Evolutionary conservation across 1,284 basidiomycete species (phyloP), one percentile per base, ranked within the genome.

Genomic region (Cystobasidiaceae sp.): DNA sequence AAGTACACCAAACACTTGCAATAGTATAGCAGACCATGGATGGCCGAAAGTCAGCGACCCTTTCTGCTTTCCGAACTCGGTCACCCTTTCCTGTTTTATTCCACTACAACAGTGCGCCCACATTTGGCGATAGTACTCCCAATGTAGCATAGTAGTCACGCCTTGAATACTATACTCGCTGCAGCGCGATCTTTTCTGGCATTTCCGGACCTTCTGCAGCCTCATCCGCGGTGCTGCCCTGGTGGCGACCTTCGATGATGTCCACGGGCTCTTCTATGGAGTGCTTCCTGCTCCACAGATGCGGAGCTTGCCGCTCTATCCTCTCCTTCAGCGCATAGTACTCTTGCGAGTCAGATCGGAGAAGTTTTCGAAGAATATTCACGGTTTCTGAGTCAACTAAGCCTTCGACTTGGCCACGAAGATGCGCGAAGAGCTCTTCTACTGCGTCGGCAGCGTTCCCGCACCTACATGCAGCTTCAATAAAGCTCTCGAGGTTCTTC

Each of bases 401-500:
- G 17, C 19, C 54, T 11, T 39, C 28, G 5, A 34, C 44, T 19
- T 46, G 43, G 27, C 25, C 23, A 19, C 34, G 28, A 86, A 92
- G 89, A 67, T 87, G 82, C 58, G 82, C 68, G 68, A 86, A 86
- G 17, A 87, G 80, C 19, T 84, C 79, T 72, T 82, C 81, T 33
- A 85, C 74, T 0, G 90, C 91, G 56, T 90, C 86, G 23, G 85
- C 82, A 28, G 89, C 71, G 70, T 79, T 79, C 4, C 84, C 82
- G 60, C 85, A 76, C 15, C 91, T 82, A 71, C 88, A 88, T 11
- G 78, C 51, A 74, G 78, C 11, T 75, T 80, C 45, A 77, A 78
- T 3, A 77, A 79, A 67, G 75, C 77, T n/a, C 66, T 80, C 62
- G 77, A 78, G 73, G 71, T 76, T 62, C 37, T 63, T 49, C 34